Evolutionary conservation across 352 stramenopile species (phyloP), one percentile per base, ranked within the genome.

Genomic region (Phytophthora pini): DNA sequence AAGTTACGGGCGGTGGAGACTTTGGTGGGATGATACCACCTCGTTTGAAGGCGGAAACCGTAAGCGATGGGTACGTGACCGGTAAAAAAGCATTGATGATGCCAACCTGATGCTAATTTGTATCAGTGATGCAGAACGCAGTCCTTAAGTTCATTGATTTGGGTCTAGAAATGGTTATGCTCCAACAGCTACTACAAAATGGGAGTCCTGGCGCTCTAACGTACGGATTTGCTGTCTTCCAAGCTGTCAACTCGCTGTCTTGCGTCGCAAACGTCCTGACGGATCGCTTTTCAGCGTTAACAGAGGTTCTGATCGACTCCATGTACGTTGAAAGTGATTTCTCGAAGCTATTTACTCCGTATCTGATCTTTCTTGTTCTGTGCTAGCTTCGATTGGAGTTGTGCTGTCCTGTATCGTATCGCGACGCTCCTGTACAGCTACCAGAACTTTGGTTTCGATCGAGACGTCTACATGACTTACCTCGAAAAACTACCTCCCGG

Each of bases 381-480:
- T 29, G 3, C 17, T 48, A 48, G 13, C 41, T 48, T 34, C 31
- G 31, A 34, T 29, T 48, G 17, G 8, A n/a, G 22, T 48, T 27
- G 31, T 27, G 40, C 72, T 0, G 50, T 80, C 3, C 34, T 66
- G 1, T 77, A 65, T 38, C 68, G 64, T 0, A 68, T 77, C 17
- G 13, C 39, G n/a, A 61, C 56, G 10, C 43, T 80, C 1, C 8
- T 65, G 3, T 71, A 68, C 44, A 61, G 56, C 44, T 68, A 64
- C 15, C 40, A 51, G 11, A 55, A 49, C 26, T 73, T 80, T n/a
- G 50, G 56, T 15, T 75, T 80, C 32, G 72, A 80, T 24, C 51
- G 41, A 0, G n/a, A 38, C 1, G 53, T 56, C 0, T 65, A 71
- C 24, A 40, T 49, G 4, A 44, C 71, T n/a, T 67, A 68, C 34